These are phyloP conservation scores for Smallanthus sonchifolius DNA, from an alignment of 129 eudicot species.

Conservation along the genomic window DNA sequence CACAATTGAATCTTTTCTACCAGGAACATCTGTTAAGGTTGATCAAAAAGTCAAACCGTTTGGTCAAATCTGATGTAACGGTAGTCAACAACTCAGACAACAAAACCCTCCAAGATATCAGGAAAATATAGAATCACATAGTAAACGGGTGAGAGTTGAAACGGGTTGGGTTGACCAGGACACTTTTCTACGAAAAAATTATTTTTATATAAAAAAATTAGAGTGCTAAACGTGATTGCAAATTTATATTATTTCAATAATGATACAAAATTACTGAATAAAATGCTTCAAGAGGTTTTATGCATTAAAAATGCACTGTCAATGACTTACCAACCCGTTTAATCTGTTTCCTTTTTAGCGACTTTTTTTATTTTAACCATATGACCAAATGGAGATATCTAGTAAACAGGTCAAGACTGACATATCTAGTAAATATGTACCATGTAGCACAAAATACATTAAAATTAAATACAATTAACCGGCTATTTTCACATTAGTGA, in stretches of 20 bases:
- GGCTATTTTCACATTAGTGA: background rate
- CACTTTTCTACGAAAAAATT: background rate
- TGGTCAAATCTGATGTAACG: conserved; percentile 7
- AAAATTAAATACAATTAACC: background rate
- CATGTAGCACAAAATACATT: background rate
- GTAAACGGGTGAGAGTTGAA: background rate
- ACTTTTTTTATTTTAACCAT: background rate
- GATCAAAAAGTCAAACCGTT: conserved; percentile 12
- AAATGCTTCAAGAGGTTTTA: background rate
- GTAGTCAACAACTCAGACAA: too few species aligned
- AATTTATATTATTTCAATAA: background rate
- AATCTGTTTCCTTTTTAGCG: background rate
- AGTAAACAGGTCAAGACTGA: background rate
- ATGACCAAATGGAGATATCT: background rate
- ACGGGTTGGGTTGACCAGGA: background rate
- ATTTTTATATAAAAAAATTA: background rate
- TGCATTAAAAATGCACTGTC: background rate
- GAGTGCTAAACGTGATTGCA: background rate
- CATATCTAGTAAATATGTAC: background rate
- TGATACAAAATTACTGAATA: too few species aligned
- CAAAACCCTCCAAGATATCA: background rate
- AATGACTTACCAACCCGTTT: background rate
- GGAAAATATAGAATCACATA: background rate
- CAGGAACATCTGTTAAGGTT: conserved; percentile 45
- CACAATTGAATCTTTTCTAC: conserved; percentile 32